Evolutionary conservation across 148 eudicot genomes (phyloP).

Genomic region (Rhododendron ovatum): DNA sequence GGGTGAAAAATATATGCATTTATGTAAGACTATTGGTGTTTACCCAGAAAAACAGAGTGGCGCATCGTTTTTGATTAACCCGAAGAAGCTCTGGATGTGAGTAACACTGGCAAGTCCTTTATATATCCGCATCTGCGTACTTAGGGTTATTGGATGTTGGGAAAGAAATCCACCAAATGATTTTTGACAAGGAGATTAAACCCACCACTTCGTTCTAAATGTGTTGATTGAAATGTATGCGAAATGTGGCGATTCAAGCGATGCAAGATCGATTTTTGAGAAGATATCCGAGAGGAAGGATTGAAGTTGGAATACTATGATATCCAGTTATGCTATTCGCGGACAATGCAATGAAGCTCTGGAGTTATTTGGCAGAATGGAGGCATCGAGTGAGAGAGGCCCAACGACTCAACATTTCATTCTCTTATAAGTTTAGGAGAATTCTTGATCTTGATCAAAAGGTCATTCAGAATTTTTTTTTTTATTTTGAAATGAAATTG

Average conservation of each 20-base stretch:
- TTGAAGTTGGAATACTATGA: too few relatives aligned
- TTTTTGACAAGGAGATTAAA: slow-evolving; percentile 28
- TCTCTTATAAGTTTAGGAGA: too few relatives aligned
- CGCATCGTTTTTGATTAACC: slow-evolving; percentile 34
- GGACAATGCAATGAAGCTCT: too few relatives aligned
- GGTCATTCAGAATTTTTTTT: too few relatives aligned
- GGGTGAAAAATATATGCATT: slow-evolving; percentile 40
- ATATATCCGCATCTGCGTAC: slow-evolving; percentile 55
- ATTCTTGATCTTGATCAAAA: too few relatives aligned
- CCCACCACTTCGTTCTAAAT: slow-evolving; percentile 42
- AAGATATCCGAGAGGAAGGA: background rate
- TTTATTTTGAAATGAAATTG: too few relatives aligned
- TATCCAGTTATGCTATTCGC: too few relatives aligned
- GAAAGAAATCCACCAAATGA: slow-evolving; percentile 40
- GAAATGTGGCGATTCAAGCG: slow-evolving; percentile 63
- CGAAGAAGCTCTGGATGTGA: slow-evolving; percentile 49
- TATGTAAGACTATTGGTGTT: too few relatives aligned
- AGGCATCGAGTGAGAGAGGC: too few relatives aligned
- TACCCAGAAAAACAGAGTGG: background rate
- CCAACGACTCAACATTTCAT: too few relatives aligned
- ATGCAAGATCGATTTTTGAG: slow-evolving; percentile 49
- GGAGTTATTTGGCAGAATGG: too few relatives aligned
- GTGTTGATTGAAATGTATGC: slow-evolving; percentile 74
- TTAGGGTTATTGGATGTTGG: slow-evolving; percentile 51
- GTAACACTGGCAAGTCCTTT: slow-evolving; percentile 50